A percentile compares a stretch with the other conserved stretches of the same genome.
phyloP scores from a whole-genome alignment of 1,284 basidiomycete genomes.

The Malassezia caprae region DNA sequence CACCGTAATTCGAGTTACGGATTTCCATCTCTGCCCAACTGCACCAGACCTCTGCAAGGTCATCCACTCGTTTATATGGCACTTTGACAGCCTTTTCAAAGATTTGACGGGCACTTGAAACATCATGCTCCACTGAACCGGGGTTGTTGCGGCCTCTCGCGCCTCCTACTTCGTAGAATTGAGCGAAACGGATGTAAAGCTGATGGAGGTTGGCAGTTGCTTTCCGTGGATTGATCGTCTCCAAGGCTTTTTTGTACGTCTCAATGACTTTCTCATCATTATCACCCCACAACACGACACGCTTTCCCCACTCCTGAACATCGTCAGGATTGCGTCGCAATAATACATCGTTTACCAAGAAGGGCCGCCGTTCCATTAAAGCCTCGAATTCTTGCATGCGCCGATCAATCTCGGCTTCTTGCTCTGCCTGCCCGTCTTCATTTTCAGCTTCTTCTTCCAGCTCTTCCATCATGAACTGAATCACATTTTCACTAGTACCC shows the following conservation, averaged over 20 bases:
- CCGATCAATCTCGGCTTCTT: conserved; percentile 72
- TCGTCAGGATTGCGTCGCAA: conserved; percentile 90
- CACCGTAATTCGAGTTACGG: conserved; percentile 89
- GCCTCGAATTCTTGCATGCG: conserved; percentile 90
- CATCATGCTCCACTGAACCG: conserved; percentile 61
- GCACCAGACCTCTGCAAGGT: conserved; percentile 96
- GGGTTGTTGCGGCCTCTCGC: conserved; percentile 21
- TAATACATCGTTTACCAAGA: conserved; percentile 91
- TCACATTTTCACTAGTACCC: conserved; percentile 83
- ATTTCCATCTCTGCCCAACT: conserved; percentile 99
- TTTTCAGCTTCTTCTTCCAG: conserved; percentile 53
- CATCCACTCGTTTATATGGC: conserved; percentile 89
- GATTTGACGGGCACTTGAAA: conserved; percentile 78
- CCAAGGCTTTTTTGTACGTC: conserved; percentile 80
- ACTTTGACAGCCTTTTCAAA: conserved; percentile 83
- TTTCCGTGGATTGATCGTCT: conserved; percentile 77
- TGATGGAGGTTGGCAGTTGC: conserved; percentile 84
- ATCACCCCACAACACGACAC: conserved; percentile 82
- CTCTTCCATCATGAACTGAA: conserved; percentile 82
- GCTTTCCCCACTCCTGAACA: conserved; percentile 98
- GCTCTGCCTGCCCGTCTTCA: conserved; percentile 53
- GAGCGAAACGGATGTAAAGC: conserved; percentile 88
- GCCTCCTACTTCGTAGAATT: conserved; percentile 94
- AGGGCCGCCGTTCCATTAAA: conserved; percentile 87
- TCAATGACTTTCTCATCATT: conserved; percentile 88